These are phyloP conservation scores for Leucosporidium scottii DNA, from an alignment of 768 basidiomycete species.

Conservation along the genomic window DNA sequence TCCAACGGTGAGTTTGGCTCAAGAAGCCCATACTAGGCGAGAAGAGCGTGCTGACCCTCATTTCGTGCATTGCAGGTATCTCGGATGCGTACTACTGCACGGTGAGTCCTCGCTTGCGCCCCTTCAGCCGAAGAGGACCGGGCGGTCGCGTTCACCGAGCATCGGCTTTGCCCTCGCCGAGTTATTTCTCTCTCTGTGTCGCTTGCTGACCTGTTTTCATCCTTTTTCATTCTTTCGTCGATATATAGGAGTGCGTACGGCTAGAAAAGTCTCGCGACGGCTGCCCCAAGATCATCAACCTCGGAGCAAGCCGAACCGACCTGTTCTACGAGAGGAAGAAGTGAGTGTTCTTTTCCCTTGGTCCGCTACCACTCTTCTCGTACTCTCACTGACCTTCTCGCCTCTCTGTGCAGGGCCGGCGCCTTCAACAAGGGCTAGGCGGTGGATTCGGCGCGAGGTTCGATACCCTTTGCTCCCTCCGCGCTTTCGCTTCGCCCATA, in stretches of 20 bases:
- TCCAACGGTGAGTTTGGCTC: conserved; percentile 62
- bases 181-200: no score
- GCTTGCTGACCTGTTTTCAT: no score
- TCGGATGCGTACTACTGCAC: conserved; percentile 99
- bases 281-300: conserved; percentile 94
- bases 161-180: no score
- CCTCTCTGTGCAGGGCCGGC: no score
- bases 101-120: conserved; percentile 63
- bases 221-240: background rate
- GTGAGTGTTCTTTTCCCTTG: background rate
- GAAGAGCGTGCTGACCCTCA: background rate
- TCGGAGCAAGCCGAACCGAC: conserved; percentile 75
- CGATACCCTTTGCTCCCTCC: no score
- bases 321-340: conserved; percentile 71
- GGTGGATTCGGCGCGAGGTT: no score
- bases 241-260: conserved; percentile 44
- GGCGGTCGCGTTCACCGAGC: no score
- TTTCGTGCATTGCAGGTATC: conserved; percentile 63
- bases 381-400: no score
- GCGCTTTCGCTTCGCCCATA: no score
- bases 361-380: no score
- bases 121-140: no score
- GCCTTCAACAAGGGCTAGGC: no score
- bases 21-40: background rate
- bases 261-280: conserved; percentile 97